Base-by-base conservation (phyloP, 2,329 filamentous ascomycete species). In the Fusarium pininemorale region DNA sequence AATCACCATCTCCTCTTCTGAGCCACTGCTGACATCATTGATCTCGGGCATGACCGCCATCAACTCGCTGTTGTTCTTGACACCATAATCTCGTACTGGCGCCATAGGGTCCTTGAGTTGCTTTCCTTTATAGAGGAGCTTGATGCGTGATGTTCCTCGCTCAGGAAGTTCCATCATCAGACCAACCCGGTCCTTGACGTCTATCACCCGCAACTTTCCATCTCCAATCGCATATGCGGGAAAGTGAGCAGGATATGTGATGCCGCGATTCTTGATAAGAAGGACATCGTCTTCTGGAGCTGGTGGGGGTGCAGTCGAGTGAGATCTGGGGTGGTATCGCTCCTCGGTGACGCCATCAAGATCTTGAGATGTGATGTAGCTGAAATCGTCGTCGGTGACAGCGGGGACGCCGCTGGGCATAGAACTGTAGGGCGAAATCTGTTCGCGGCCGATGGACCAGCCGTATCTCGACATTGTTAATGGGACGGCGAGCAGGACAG, bases 351-450 rank as follows among this genome's bases (percentile, higher is more conserved):
- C 79, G 79, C 84, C 82, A 69, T 89, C 86, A 44, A 95, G 82
- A 78, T 95, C 93, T 77, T 93, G 90, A 35, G 91, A 91, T n/a
- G 93, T 94, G 79, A 95, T 95, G 84, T 96, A 95, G 80, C 90
- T 92, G 81, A 91, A 96, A 83, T 95, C 93, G 39, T 92, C 89
- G 75, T 94, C 92, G 76, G 90, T 93, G 68, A 95, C 91, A 73
- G 90, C 87, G 38, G 90, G 89, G 15, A 87, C 82, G 47, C 86
- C 84, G 51, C 84, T 84, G 42, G 84, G 81, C 67, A 83, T 79
- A 39, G 87, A 87, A 66, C 82, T 82, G 76, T 86, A 90, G n/a
- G 87, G 87, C 55, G 87, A 90, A 69, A 89, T 79, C 65, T 83
- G 83, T 55, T 85, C 84, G 69, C 84, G 84, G 61, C 78, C 80